Percentiles rank a stretch among this genome's conserved stretches.
phyloP scores from a whole-genome alignment of 805 yeast genomes.

The Candida coleopterorum region DNA sequence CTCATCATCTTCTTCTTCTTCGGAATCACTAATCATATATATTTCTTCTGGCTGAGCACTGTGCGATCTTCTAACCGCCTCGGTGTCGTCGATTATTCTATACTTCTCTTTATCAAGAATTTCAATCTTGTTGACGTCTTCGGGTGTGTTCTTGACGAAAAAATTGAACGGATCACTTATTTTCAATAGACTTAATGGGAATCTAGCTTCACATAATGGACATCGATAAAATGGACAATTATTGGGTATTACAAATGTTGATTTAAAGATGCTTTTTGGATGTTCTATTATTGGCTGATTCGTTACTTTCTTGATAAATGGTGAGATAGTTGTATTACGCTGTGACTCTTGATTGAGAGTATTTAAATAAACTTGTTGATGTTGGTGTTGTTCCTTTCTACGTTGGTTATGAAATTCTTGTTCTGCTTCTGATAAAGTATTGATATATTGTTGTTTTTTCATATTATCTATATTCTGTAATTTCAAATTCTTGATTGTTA shows the following conservation, averaged over 20 bases:
- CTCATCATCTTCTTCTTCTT: conserved; percentile 6
- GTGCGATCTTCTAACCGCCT: conserved; percentile 6
- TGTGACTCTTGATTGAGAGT: background rate
- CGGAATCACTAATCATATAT: conserved; percentile 3
- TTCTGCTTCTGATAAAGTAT: background rate
- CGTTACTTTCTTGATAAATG: conserved; percentile 2
- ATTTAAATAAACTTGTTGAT: background rate
- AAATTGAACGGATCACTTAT: conserved; percentile 38
- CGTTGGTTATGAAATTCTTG: background rate
- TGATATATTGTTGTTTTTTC: background rate
- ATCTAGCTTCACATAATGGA: conserved; percentile 35
- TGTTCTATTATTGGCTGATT: background rate
- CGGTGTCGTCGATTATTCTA: conserved; percentile 25
- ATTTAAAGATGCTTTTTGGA: background rate
- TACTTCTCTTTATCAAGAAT: conserved; percentile 30
- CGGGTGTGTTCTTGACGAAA: conserved; percentile 37
- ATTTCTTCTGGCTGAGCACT: conserved; percentile 12
- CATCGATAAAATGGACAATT: conserved; percentile 30
- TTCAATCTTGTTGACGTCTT: conserved; percentile 29
- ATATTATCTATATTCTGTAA: conserved; percentile 6
- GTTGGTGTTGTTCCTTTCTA: background rate
- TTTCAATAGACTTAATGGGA: conserved; percentile 28
- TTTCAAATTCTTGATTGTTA: conserved; percentile 22
- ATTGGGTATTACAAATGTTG: conserved; percentile 8
- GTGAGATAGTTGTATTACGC: background rate